phyloP scores from a whole-genome alignment of 192 early-diverging fungal genomes.

The Coemansia sp. region DNA sequence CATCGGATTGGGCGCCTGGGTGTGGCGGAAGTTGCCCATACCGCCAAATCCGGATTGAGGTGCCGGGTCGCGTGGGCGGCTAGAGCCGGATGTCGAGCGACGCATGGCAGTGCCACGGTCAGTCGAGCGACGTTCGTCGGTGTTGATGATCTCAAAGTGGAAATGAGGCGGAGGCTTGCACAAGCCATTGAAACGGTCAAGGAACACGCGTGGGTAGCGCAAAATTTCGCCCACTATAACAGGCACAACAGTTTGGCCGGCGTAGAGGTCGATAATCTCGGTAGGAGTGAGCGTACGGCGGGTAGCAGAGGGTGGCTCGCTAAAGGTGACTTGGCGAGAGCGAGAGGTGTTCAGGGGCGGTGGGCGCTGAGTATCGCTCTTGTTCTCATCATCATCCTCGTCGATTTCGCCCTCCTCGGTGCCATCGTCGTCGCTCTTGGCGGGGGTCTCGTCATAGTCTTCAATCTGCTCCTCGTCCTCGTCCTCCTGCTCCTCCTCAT shows the following conservation, averaged over 20 bases:
- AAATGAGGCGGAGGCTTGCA: slow-evolving; percentile 68
- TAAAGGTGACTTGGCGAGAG: slow-evolving; percentile 50
- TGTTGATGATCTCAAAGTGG: slow-evolving; percentile 56
- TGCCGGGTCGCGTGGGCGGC: slow-evolving; percentile 40
- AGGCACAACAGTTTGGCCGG: slow-evolving; percentile 55
- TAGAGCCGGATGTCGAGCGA: slow-evolving; percentile 45
- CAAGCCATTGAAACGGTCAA: slow-evolving; percentile 75
- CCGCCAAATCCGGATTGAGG: slow-evolving; percentile 37
- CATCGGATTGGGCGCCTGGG: slow-evolving; percentile 23
- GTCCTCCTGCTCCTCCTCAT: slow-evolving; percentile 21
- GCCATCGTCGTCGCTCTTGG: slow-evolving; percentile 14
- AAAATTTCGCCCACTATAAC: slow-evolving; percentile 65
- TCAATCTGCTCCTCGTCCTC: slow-evolving; percentile 25
- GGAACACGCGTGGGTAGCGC: slow-evolving; percentile 74
- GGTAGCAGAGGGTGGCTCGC: slow-evolving; percentile 49
- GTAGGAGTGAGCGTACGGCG: slow-evolving; percentile 46
- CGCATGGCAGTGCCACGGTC: slow-evolving; percentile 55
- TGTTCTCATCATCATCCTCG: slow-evolving; percentile 23
- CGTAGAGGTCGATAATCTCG: slow-evolving; percentile 56
- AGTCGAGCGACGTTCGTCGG: slow-evolving; percentile 54
- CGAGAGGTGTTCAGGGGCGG: slow-evolving; percentile 39
- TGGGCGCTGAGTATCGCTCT: slow-evolving; percentile 15
- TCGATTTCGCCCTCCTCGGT: slow-evolving; percentile 39
- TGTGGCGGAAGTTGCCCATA: slow-evolving; percentile 57
- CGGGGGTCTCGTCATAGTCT: slow-evolving; percentile 20